Evolutionary conservation across 2,329 filamentous ascomycete species (phyloP), one percentile per base, ranked within the genome.

Genomic region (Colletotrichum filicis): DNA sequence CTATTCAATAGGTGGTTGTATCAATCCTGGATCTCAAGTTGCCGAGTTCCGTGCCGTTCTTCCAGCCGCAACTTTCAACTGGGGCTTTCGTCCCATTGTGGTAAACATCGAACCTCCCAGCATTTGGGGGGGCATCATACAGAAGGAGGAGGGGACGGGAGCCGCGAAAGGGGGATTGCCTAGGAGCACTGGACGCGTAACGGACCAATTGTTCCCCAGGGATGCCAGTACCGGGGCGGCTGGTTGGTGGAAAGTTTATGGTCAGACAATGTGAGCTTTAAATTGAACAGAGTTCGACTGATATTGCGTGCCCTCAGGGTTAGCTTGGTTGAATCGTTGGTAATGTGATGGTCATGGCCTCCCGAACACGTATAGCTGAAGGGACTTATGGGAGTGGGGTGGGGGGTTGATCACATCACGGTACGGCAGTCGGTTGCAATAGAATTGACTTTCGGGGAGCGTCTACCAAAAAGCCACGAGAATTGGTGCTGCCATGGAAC

Each of bases 231-330:
- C 35, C 66, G 37, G 55, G 70, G 28, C 32, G 19, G 14, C 5
- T 73, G 55, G 60, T 73, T 73, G 70, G 70, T 65, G 70, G 70
- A 73, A 56, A 73, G 70, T 65, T 70, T 57, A 35, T 60, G 66
- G 46, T 69, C 66, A 63, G 59, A 64, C 22, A 56, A 60, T 49
- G 16, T 49, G 66, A 28, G 60, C 60, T 65, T 64, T 70, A 70
- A 65, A 73, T 70, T 60, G 66, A 61, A 30, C 66, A 73, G 55
- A 73, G 46, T 61, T 65, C 55, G 14, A 24, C 53, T 59, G 26
- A 64, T 60, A 64, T 63, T 53, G 19, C 32, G n/a, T 49, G 32
- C 32, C 32, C 42, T 28, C 42, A 49, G 42, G 42, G 28, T 24
- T 32, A 59, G n/a, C 49, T 19, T 14, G 37, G 9, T 46, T 49